Base-by-base conservation (phyloP, 257 asterid genomes). In the Petunia axillaris region DNA sequence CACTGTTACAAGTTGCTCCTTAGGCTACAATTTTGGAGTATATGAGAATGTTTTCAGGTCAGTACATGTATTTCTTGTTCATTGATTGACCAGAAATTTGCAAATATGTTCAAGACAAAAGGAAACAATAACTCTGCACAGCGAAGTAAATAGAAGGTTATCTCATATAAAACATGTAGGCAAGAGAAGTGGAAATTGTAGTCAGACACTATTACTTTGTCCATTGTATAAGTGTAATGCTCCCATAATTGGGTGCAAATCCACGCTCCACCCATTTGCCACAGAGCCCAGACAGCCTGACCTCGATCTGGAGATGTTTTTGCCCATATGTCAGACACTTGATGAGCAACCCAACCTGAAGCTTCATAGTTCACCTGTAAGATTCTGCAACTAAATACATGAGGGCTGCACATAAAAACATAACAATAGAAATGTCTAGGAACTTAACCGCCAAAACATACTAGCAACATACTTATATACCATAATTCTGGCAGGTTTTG, bases 241-340 rank as follows among this genome's bases (percentile, higher is more conserved):
- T 93, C 98, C 94, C 94, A 93, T 39, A 93, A 77, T 87, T 93
- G 98, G 38, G 97, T 90, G 77, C 89, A 89, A 48, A 91, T 92
- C 98, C 98, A 93, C 8, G 96, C 93, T 81, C 97, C 98, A 37
- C 97, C 96, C 98, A 93, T 91, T 81, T 75, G 97, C 98, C 98
- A 93, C 67, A 87, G 58, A 60, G 98, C 93, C 91, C 93, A 93
- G 79, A 86, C 88, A 1, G 94, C 89, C 50, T 88, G 71, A 43
- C 95, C 93, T 15, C 76, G 80, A 82, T 91, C 90, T 0, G 95
- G 92, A 3, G 97, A 89, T 59, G 98, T 85, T 86, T 93, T 93
- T 6, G 97, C 94, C 98, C 97, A 93, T 81, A 90, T 71, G 83
- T 93, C 97, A 38, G 98, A 87, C 48, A 89, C 88, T 76, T 92